These are phyloP conservation scores for Coprinellus micaceus DNA, from an alignment of 768 basidiomycete species.

Conservation along the genomic window DNA sequence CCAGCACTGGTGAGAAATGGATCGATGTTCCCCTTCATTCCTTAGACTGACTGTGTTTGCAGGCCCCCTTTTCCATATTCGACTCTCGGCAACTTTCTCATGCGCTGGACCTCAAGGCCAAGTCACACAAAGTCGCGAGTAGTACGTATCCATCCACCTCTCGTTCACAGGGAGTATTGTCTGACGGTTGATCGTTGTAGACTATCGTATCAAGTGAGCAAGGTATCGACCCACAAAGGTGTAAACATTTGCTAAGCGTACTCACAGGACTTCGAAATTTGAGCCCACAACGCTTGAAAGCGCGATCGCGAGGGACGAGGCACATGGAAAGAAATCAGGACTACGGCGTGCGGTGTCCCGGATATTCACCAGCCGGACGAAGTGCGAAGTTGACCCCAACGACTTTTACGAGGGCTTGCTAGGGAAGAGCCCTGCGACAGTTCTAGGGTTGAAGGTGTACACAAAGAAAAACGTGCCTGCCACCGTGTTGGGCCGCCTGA, in stretches of 20 bases:
- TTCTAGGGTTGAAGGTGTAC: conserved; percentile 38
- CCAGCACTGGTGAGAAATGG: neutral
- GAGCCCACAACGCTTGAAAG: neutral
- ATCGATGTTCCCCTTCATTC: neutral
- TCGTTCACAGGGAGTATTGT: too few species aligned
- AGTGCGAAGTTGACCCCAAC: neutral
- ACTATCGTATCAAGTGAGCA: neutral
- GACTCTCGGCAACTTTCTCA: neutral
- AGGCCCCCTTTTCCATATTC: neutral
- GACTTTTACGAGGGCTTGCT: conserved; percentile 13
- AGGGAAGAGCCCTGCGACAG: conserved; percentile 35
- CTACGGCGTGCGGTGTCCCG: neutral
- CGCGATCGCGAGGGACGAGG: neutral
- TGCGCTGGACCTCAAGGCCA: neutral
- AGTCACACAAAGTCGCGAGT: neutral
- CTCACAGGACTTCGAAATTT: neutral
- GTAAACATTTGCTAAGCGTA: too few species aligned
- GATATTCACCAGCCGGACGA: neutral
- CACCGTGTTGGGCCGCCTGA: conserved; percentile 32
- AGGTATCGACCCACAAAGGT: too few species aligned
- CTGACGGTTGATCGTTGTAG: too few species aligned
- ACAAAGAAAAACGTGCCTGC: conserved; percentile 41
- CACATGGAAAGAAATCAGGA: neutral
- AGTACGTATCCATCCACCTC: too few species aligned
- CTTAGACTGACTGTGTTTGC: neutral